Conservation (phyloP, 1,284 basidiomycete genomes). For the Tilletia setariae region DNA sequence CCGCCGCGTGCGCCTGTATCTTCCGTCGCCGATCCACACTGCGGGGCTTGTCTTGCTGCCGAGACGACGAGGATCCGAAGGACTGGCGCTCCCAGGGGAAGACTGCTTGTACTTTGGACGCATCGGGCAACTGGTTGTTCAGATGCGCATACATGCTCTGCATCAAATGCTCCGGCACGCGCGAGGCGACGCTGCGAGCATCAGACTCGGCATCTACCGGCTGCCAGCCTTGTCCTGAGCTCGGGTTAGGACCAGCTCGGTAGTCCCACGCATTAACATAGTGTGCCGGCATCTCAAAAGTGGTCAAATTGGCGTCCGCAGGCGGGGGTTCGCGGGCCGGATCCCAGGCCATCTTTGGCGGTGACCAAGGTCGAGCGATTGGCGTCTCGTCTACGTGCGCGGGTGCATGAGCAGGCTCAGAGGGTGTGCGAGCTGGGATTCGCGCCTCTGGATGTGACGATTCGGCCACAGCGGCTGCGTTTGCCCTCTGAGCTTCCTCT, state of each 20-base stretch:
- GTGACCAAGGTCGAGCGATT: constrained; percentile 26
- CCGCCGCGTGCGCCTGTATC: constrained; percentile 12
- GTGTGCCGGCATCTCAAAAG: constrained; percentile 26
- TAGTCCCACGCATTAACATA: constrained; percentile 60
- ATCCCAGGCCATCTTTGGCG: constrained; percentile 57
- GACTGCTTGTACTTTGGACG: constrained; percentile 69
- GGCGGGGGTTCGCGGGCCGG: constrained; percentile 57
- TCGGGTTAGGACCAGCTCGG: neutral
- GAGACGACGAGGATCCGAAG: neutral
- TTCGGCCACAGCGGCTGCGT: neutral
- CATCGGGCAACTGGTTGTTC: constrained; percentile 64
- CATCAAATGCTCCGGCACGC: constrained; percentile 7
- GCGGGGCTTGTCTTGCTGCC: neutral
- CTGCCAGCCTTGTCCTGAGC: neutral
- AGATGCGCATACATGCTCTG: constrained; percentile 55
- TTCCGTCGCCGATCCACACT: constrained; percentile 11
- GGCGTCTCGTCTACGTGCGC: neutral
- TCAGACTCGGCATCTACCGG: neutral
- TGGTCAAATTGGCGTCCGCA: constrained; percentile 27
- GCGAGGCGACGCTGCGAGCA: neutral
- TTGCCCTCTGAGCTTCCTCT: neutral
- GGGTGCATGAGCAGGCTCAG: neutral
- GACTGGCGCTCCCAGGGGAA: constrained; percentile 82
- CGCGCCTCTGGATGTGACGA: neutral
- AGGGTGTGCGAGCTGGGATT: neutral